Conservation (phyloP, 768 basidiomycete genomes). For the Kwoniella shandongensis region DNA sequence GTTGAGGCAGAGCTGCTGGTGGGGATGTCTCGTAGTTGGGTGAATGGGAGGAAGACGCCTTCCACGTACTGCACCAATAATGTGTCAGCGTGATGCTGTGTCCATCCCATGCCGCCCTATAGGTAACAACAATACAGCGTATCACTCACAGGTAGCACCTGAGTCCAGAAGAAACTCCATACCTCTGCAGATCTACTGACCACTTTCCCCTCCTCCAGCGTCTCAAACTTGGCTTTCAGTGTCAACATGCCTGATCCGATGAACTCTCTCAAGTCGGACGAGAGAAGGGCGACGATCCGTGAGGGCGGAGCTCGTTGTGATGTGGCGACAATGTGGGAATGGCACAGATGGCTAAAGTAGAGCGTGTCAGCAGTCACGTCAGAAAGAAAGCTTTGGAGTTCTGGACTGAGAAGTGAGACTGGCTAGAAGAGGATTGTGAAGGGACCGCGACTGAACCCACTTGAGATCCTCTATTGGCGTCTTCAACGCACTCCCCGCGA, state of each 20-base stretch:
- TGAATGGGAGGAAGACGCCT: slow-evolving; percentile 51
- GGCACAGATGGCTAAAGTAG: slow-evolving; percentile 46
- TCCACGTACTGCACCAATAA: slow-evolving; percentile 44
- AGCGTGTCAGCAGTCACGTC: not conserved
- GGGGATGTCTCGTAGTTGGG: slow-evolving; percentile 37
- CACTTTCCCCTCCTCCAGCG: slow-evolving; percentile 74
- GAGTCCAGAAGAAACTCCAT: slow-evolving; percentile 83
- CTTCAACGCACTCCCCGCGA: slow-evolving; percentile 83
- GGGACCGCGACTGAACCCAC: slow-evolving; percentile 30
- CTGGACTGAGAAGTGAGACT: too few species aligned
- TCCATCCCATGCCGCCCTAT: too few species aligned
- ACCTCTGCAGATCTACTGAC: slow-evolving; percentile 76
- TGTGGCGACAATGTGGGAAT: slow-evolving; percentile 43
- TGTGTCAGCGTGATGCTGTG: not conserved
- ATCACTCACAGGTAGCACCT: slow-evolving; percentile 40
- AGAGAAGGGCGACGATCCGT: slow-evolving; percentile 70
- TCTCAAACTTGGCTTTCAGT: slow-evolving; percentile 76
- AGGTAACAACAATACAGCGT: not conserved
- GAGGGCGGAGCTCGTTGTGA: slow-evolving; percentile 56
- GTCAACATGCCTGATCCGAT: slow-evolving; percentile 89
- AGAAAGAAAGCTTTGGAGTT: too few species aligned
- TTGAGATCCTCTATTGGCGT: slow-evolving; percentile 91
- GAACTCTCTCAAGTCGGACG: slow-evolving; percentile 76
- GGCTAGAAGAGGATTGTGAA: not conserved
- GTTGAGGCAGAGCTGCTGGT: slow-evolving; percentile 11